These are phyloP conservation scores for Leishmania turanica DNA, from an alignment of 208 protist genomes.

Conservation along the genomic window DNA sequence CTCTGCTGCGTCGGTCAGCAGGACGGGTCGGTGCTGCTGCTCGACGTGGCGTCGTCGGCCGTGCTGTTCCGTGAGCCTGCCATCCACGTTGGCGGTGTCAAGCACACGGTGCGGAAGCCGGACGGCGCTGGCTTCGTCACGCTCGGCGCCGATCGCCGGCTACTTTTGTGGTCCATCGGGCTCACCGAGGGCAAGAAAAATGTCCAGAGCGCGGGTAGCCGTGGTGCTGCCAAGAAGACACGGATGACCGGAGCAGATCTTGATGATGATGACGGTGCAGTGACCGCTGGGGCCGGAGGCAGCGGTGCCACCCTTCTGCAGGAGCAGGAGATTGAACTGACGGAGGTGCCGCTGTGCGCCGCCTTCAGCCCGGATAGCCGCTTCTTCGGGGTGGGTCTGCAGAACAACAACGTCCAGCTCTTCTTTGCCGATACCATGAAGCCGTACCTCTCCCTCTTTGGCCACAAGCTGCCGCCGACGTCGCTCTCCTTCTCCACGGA, in stretches of 20 bases:
- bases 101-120: conserved; percentile 47
- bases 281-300: background rate
- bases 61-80: conserved; percentile 89
- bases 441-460: conserved; percentile 98
- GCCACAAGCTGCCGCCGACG: conserved; percentile 98
- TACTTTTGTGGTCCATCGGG: conserved; percentile 82
- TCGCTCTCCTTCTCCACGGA: conserved; percentile 94
- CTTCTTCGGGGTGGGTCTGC: conserved; percentile 93
- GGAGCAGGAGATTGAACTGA: conserved; percentile 92
- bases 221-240: conserved; percentile 8
- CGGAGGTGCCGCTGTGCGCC: conserved; percentile 94
- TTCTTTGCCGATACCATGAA: conserved; percentile 98
- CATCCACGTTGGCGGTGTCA: conserved; percentile 86
- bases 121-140: conserved; percentile 77
- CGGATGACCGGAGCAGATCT: background rate
- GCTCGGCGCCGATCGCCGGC: conserved; percentile 80
- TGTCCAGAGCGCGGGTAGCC: background rate
- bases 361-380: conserved; percentile 78
- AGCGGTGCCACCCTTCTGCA: conserved; percentile 52
- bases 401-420: conserved; percentile 98
- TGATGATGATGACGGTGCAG: conserved; percentile 6
- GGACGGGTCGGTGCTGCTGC: conserved; percentile 72
- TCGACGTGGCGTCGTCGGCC: conserved; percentile 63
- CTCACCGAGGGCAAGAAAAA: conserved; percentile 39
- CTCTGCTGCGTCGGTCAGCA: conserved; percentile 76